These are phyloP conservation scores for Thelonectria olida DNA, from an alignment of 2,329 filamentous ascomycete species.

Conservation along the genomic window DNA sequence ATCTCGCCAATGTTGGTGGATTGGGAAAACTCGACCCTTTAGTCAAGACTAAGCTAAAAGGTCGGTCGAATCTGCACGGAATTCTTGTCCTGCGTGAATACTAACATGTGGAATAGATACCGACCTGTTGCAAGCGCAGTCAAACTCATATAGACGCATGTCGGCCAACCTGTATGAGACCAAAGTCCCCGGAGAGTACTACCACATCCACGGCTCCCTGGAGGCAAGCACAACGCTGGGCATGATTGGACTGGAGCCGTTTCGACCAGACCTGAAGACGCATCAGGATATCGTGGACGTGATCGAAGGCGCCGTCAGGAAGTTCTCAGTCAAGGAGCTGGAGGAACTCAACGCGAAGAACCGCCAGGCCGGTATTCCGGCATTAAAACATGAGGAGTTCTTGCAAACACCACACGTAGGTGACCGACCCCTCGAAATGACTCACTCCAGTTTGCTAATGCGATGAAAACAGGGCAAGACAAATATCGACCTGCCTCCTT, in stretches of 20 bases:
- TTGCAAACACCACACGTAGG: slow-evolving; percentile 57
- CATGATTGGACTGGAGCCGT: slow-evolving; percentile 74
- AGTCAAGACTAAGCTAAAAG: slow-evolving; percentile 45
- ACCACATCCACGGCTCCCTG: slow-evolving; percentile 79
- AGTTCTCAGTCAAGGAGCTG: slow-evolving; percentile 63
- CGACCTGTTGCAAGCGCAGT: slow-evolving; percentile 76
- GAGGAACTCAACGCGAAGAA: slow-evolving; percentile 65
- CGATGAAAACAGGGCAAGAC: slow-evolving; percentile 55
- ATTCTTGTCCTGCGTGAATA: background rate
- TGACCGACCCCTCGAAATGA: background rate
- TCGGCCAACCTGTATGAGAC: slow-evolving; percentile 79
- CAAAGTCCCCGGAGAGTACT: slow-evolving; percentile 71
- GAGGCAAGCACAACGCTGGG: slow-evolving; percentile 74
- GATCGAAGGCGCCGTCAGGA: slow-evolving; percentile 67
- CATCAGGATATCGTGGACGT: slow-evolving; percentile 66
- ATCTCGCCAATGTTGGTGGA: slow-evolving; percentile 49
- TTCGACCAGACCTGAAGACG: slow-evolving; percentile 67
- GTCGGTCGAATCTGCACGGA: slow-evolving; percentile 25
- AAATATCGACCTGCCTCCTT: slow-evolving; percentile 53
- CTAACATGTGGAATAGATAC: slow-evolving; percentile 62
- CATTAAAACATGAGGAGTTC: slow-evolving; percentile 68
- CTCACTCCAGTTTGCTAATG: background rate
- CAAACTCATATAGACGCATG: slow-evolving; percentile 74
- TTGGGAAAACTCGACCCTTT: slow-evolving; percentile 49
- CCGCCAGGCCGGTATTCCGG: slow-evolving; percentile 68